Percentiles rank a stretch among this genome's conserved stretches.
phyloP scores from a whole-genome alignment of 2,329 filamentous ascomycete genomes.

The Hypoxylon sp. region DNA sequence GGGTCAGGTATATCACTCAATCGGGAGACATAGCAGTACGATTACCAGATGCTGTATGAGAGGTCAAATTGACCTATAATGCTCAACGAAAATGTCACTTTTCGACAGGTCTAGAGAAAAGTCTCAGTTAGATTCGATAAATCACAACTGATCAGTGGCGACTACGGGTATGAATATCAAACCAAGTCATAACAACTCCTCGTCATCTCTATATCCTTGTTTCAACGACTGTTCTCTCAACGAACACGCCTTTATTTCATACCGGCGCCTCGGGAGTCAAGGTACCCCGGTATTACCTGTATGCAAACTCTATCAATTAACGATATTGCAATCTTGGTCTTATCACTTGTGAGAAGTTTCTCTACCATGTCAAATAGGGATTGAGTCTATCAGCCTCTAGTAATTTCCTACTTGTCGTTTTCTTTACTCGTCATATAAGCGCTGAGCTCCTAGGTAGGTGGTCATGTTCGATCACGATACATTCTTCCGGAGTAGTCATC shows the following conservation, averaged over 20 bases:
- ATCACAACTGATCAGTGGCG: conserved; percentile 36
- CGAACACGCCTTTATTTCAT: background rate
- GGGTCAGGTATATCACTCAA: conserved; percentile 99
- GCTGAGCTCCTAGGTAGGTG: conserved; percentile 1
- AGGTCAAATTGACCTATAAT: conserved; percentile 37
- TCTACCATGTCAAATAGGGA: background rate
- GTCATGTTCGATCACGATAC: conserved; percentile 6
- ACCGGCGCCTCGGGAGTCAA: background rate
- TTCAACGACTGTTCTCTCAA: conserved; percentile 2
- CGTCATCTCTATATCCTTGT: conserved; percentile 7
- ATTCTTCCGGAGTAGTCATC: background rate
- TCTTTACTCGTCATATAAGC: background rate
- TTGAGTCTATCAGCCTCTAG: background rate
- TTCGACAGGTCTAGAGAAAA: conserved; percentile 44
- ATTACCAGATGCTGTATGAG: conserved; percentile 85
- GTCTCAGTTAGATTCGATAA: conserved; percentile 43
- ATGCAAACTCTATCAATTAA: background rate
- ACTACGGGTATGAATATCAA: conserved; percentile 38
- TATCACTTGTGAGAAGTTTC: conserved; percentile 10
- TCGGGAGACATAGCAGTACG: conserved; percentile 96
- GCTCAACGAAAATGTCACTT: conserved; percentile 43
- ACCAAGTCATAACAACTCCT: conserved; percentile 22
- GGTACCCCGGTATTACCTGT: background rate
- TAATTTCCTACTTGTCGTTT: conserved; percentile 7
- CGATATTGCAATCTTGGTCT: background rate